These are phyloP conservation scores for Macadamia tetraphylla DNA, from an alignment of 164 flowering plant genomes.

Conservation along the genomic window DNA sequence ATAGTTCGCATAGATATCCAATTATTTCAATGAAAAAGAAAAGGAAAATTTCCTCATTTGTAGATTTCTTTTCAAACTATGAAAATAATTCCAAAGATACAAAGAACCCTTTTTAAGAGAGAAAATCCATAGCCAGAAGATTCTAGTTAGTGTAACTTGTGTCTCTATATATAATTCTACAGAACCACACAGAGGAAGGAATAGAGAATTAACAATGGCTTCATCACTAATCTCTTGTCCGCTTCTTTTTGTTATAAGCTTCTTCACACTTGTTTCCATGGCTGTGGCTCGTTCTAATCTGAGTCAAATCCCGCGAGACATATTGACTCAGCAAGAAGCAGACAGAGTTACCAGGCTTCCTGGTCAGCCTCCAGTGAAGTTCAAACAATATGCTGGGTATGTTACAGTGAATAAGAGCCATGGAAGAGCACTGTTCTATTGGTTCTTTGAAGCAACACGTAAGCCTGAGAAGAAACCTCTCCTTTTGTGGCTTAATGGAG, in stretches of 20 bases:
- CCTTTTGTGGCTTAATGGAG: slow-evolving; percentile 72
- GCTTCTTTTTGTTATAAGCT: not conserved
- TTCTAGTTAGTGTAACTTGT: too few relatives aligned
- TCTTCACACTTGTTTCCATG: not conserved
- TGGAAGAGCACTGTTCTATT: slow-evolving; percentile 64
- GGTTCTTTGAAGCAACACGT: slow-evolving; percentile 57
- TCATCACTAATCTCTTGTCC: slow-evolving; percentile 1
- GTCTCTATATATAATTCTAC: too few relatives aligned
- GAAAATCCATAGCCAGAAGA: too few relatives aligned
- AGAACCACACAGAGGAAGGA: too few relatives aligned
- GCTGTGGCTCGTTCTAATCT: not conserved
- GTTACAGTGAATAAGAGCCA: slow-evolving; percentile 41
- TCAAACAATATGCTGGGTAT: slow-evolving; percentile 56
- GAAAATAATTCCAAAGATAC: too few relatives aligned
- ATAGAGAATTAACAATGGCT: slow-evolving; percentile 2
- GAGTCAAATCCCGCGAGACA: not conserved
- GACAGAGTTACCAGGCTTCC: slow-evolving; percentile 44
- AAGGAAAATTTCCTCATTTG: too few relatives aligned
- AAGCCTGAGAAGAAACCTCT: slow-evolving; percentile 42
- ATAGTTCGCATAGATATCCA: too few relatives aligned
- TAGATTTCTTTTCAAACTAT: too few relatives aligned
- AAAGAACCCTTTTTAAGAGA: too few relatives aligned
- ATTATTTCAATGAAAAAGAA: too few relatives aligned
- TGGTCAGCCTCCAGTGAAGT: slow-evolving; percentile 52
- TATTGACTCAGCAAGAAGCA: slow-evolving; percentile 29